Evolutionary conservation across 2,329 filamentous ascomycete species (phyloP).

Genomic region (Hymenoscyphus fructigenus): DNA sequence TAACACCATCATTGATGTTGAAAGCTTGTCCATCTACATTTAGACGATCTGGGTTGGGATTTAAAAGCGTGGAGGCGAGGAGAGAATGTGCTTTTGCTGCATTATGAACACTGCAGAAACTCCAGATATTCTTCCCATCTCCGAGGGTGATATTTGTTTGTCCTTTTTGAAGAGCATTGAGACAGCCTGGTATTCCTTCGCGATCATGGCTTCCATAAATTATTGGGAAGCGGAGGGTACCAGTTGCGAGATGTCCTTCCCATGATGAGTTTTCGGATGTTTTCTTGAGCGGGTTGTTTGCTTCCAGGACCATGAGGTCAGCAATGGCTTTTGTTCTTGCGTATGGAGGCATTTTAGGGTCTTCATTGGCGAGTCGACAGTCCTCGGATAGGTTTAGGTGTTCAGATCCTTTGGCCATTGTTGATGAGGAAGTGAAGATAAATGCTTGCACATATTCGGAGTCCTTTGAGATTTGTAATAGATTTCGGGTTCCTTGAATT

Average conservation of each 20-base stretch:
- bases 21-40: conserved; percentile 6
- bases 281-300: neutral
- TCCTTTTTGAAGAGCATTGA: conserved; percentile 3
- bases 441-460: conserved; percentile 5
- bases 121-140: conserved; percentile 11
- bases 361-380: neutral
- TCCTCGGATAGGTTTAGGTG: conserved; percentile 7
- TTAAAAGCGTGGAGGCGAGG: neutral
- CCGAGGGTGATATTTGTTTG: conserved; percentile 11
- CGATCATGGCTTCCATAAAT: conserved; percentile 9
- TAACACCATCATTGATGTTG: conserved; percentile 7
- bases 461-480: conserved; percentile 2
- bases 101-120: neutral
- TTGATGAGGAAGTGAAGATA: conserved; percentile 9
- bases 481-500: conserved; percentile 4
- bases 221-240: conserved; percentile 1
- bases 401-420: neutral
- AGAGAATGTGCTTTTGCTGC: neutral
- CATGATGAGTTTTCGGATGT: neutral
- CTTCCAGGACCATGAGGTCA: conserved; percentile 6
- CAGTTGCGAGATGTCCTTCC: neutral
- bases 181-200: neutral
- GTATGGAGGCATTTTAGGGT: neutral
- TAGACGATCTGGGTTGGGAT: neutral
- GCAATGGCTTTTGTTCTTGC: conserved; percentile 2